Percentiles rank a stretch among this genome's conserved stretches.
These are phyloP conservation scores for Epichloe sibirici DNA, from an alignment of 2,329 filamentous ascomycete species.

Conservation along the genomic window DNA sequence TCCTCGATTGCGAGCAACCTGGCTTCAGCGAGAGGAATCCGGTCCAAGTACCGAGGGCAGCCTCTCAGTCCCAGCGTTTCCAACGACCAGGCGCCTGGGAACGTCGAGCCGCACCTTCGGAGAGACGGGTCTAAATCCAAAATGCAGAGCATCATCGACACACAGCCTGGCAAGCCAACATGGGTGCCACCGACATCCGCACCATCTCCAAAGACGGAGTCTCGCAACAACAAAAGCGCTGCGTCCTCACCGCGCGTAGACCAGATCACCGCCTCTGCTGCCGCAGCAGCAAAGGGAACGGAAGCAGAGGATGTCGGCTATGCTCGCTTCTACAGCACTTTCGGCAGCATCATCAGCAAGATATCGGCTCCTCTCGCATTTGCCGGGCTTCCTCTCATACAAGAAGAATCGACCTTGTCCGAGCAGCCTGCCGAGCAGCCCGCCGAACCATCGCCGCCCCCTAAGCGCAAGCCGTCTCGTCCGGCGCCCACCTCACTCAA, in stretches of 20 bases:
- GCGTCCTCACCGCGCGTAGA: constrained; percentile 16
- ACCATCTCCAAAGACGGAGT: constrained; percentile 13
- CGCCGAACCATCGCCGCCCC: constrained; percentile 25
- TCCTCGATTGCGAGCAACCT: constrained; percentile 84
- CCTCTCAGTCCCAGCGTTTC: constrained; percentile 62
- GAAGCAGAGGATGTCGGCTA: constrained; percentile 62
- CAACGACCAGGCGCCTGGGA: constrained; percentile 60
- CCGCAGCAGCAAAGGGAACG: constrained; percentile 6
- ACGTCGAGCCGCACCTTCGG: constrained; percentile 45
- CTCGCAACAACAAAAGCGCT: constrained; percentile 11
- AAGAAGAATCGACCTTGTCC: constrained; percentile 30
- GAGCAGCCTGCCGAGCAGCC: constrained; percentile 13
- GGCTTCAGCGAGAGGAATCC: constrained; percentile 73
- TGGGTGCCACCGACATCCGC: constrained; percentile 33
- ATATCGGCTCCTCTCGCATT: constrained; percentile 87
- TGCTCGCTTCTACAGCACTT: constrained; percentile 81
- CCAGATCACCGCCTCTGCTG: constrained; percentile 4
- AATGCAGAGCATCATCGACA: constrained; percentile 45
- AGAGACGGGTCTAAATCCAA: constrained; percentile 37
- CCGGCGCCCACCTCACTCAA: constrained; percentile 9
- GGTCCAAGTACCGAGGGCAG: constrained; percentile 49
- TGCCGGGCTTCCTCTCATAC: constrained; percentile 70
- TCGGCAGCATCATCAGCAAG: constrained; percentile 77
- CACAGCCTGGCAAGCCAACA: constrained; percentile 38
- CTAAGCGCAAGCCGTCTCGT: constrained; percentile 20